Conservation (phyloP, 805 yeast genomes). For the Wickerhamiella kazuoi region DNA sequence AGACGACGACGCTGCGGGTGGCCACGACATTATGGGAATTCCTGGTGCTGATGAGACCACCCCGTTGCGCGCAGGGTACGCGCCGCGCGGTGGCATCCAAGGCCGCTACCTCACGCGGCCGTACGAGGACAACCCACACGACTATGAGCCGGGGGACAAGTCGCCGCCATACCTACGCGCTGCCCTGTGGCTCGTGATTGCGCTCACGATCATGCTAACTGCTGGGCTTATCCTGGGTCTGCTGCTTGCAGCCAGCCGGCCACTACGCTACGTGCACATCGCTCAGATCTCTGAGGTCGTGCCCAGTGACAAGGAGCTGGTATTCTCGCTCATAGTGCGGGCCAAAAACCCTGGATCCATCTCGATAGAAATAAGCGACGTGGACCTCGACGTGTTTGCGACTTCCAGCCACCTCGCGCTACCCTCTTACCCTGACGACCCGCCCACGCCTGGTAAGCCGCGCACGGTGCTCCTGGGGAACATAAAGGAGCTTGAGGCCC, state of each 20-base stretch:
- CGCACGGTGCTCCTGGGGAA: slow-evolving; percentile 68
- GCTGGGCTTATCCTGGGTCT: slow-evolving; percentile 73
- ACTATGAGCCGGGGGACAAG: slow-evolving; percentile 16
- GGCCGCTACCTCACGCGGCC: slow-evolving; percentile 2
- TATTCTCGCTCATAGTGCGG: slow-evolving; percentile 58
- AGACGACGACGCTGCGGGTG: slow-evolving; percentile 31
- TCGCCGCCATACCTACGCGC: slow-evolving; percentile 14
- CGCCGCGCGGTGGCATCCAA: not conserved
- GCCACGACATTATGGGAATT: slow-evolving; percentile 25
- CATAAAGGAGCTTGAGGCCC: slow-evolving; percentile 46
- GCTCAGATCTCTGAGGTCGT: slow-evolving; percentile 48
- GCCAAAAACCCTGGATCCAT: slow-evolving; percentile 82
- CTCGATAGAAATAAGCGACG: slow-evolving; percentile 40
- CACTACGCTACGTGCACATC: slow-evolving; percentile 49
- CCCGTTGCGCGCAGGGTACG: slow-evolving; percentile 14
- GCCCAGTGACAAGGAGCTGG: slow-evolving; percentile 67
- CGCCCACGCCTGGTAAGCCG: slow-evolving; percentile 15
- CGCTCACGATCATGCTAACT: slow-evolving; percentile 15
- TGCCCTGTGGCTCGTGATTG: slow-evolving; percentile 19
- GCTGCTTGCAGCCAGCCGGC: slow-evolving; percentile 70
- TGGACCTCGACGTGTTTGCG: slow-evolving; percentile 70
- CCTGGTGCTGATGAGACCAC: slow-evolving; percentile 20
- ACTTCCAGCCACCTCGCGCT: slow-evolving; percentile 13
- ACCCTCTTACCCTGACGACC: not conserved
- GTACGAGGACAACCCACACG: slow-evolving; percentile 28